phyloP scores from a whole-genome alignment of 1,139 yeast genomes.

The Nakaseomyces bracarensis region DNA sequence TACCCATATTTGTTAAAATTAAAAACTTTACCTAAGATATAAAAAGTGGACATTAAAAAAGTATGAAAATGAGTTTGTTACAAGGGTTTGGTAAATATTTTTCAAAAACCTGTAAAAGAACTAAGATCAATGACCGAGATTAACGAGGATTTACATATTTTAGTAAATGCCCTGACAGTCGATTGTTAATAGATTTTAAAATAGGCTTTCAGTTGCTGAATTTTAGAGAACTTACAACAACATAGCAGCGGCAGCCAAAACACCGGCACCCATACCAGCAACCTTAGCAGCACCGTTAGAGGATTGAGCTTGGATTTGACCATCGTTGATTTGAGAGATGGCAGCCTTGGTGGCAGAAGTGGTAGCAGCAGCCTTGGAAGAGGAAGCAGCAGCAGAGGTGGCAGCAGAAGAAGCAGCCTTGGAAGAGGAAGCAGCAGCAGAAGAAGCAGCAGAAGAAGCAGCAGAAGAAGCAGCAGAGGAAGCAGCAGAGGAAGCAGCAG shows the following conservation, averaged over 20 bases:
- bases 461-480: neutral
- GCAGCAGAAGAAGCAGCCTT: slow-evolving; percentile 4
- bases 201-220: neutral
- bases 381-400: slow-evolving; percentile 18
- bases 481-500: slow-evolving; percentile 3
- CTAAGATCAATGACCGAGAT: too few species aligned
- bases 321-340: slow-evolving; percentile 50
- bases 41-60: too few species aligned
- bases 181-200: neutral
- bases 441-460: neutral
- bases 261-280: slow-evolving; percentile 11
- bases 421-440: slow-evolving; percentile 10
- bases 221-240: slow-evolving; percentile 6
- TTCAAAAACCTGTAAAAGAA: too few species aligned
- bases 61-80: too few species aligned
- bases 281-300: slow-evolving; percentile 10
- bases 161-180: too few species aligned
- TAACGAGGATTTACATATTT: too few species aligned
- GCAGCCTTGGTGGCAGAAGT: slow-evolving; percentile 32
- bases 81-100: too few species aligned
- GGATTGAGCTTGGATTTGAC: slow-evolving; percentile 48
- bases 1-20: too few species aligned
- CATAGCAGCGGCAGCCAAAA: slow-evolving; percentile 9
- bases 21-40: too few species aligned
- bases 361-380: slow-evolving; percentile 12